phyloP scores from a whole-genome alignment of 768 basidiomycete species.

The Leccinum broughii region DNA sequence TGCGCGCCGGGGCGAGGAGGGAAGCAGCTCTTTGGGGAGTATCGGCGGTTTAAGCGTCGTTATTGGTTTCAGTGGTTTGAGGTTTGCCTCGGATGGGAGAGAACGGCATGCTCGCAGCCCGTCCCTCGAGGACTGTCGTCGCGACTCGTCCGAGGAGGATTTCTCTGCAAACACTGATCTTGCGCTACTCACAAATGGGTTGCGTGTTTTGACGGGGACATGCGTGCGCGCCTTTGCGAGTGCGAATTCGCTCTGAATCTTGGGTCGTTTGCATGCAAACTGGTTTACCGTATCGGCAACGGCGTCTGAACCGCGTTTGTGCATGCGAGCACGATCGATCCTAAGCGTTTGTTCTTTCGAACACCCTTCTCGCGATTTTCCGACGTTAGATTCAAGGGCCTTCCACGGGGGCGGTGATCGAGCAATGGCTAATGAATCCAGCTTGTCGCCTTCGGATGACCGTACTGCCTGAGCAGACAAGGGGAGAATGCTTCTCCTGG shows the following conservation, averaged over 20 bases:
- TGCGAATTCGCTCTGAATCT: slow-evolving; percentile 23
- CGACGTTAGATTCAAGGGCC: background rate
- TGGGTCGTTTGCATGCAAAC: slow-evolving; percentile 25
- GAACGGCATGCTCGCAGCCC: slow-evolving; percentile 9
- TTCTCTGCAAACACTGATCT: slow-evolving; percentile 25
- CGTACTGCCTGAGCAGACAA: slow-evolving; percentile 21
- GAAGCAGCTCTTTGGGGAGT: slow-evolving; percentile 29
- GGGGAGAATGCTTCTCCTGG: slow-evolving; percentile 15
- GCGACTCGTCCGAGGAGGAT: background rate
- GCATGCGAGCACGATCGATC: slow-evolving; percentile 29
- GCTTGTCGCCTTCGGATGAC: slow-evolving; percentile 9
- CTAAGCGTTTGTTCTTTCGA: slow-evolving; percentile 5
- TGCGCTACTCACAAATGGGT: slow-evolving; percentile 22
- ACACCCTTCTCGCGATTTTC: background rate
- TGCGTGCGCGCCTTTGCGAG: slow-evolving; percentile 10
- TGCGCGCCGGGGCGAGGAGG: slow-evolving; percentile 6
- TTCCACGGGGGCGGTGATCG: slow-evolving; percentile 32
- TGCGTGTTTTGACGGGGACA: slow-evolving; percentile 11
- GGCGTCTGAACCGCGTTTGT: slow-evolving; percentile 23
- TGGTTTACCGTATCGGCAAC: slow-evolving; percentile 22
- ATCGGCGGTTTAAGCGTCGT: slow-evolving; percentile 30
- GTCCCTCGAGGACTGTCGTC: background rate
- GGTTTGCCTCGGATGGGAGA: slow-evolving; percentile 4
- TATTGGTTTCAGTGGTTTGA: slow-evolving; percentile 31
- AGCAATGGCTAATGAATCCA: slow-evolving; percentile 29